phyloP scores from a whole-genome alignment of 345 rosid genomes.

The Mercurialis annua region DNA sequence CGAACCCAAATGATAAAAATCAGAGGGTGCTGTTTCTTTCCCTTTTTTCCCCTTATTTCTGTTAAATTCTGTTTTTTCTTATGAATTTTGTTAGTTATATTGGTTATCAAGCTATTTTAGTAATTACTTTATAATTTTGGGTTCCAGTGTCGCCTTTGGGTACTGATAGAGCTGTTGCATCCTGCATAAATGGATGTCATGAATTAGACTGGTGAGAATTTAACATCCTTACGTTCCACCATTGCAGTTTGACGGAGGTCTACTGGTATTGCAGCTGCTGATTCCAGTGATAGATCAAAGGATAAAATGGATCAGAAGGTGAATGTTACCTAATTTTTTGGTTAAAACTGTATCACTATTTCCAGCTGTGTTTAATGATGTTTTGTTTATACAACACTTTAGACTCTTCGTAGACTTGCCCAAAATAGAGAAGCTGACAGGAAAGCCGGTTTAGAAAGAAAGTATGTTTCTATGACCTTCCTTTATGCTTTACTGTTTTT shows the following conservation, averaged over 20 bases:
- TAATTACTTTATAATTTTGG: neutral
- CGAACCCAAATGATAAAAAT: constrained; percentile 76
- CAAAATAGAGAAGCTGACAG: constrained; percentile 99
- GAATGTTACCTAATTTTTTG: neutral
- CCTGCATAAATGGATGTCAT: neutral
- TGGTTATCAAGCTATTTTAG: constrained; percentile 10
- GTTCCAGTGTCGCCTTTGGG: neutral
- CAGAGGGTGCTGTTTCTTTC: constrained; percentile 56
- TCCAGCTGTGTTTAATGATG: constrained; percentile 14
- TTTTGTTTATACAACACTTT: constrained; percentile 31
- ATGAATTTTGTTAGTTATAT: neutral
- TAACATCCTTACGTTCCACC: constrained; percentile 12
- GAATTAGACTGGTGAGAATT: constrained; percentile 9
- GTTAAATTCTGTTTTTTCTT: neutral
- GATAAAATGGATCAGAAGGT: constrained; percentile 96
- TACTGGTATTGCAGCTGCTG: constrained; percentile 51
- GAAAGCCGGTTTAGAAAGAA: constrained; percentile 92
- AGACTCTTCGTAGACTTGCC: constrained; percentile 96
- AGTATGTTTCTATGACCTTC: constrained; percentile 34
- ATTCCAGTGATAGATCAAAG: constrained; percentile 93
- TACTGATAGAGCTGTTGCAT: constrained; percentile 10
- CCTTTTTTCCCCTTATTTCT: neutral
- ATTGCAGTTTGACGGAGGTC: constrained; percentile 69
- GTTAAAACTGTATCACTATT: constrained; percentile 7
- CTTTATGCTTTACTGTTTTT: neutral